These are phyloP conservation scores for Monilinia polystroma DNA, from an alignment of 2,329 filamentous ascomycete species.

Conservation along the genomic window DNA sequence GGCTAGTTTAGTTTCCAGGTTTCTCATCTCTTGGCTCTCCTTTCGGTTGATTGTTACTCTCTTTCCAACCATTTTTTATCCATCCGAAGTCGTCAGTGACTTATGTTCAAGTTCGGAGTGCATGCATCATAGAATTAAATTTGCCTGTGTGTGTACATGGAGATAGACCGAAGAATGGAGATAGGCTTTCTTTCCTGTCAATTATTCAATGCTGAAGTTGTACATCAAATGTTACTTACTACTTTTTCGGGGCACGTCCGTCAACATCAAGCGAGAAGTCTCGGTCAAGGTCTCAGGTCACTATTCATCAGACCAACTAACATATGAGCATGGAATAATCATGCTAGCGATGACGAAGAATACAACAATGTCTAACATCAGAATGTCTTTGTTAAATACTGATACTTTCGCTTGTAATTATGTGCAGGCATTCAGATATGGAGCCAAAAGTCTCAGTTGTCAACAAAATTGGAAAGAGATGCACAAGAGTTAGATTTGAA, in stretches of 20 bases:
- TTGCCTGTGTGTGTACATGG: not conserved
- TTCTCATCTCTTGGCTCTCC: not conserved
- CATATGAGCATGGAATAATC: not conserved
- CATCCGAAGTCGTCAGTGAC: not conserved
- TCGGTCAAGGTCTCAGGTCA: constrained; percentile 19
- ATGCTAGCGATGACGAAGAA: not conserved
- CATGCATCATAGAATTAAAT: not conserved
- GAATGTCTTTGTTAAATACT: constrained; percentile 8
- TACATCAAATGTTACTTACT: constrained; percentile 5
- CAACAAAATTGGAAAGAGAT: not conserved
- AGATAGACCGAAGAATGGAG: not conserved
- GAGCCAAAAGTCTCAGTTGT: constrained; percentile 2
- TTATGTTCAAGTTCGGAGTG: not conserved
- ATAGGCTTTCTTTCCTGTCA: not conserved
- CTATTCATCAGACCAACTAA: constrained; percentile 6
- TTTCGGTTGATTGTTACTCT: not conserved
- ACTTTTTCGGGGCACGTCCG: constrained; percentile 3
- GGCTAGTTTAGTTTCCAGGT: constrained; percentile 6
- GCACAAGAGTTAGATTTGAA: constrained; percentile 6
- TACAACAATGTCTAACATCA: constrained; percentile 3
- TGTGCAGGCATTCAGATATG: constrained; percentile 6
- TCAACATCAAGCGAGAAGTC: constrained; percentile 10
- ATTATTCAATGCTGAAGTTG: not conserved
- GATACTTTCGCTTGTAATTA: constrained; percentile 1
- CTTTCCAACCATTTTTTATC: not conserved